Evolutionary conservation across 2,329 filamentous ascomycete species (phyloP).

Genomic region (Biscogniauxia marginata): DNA sequence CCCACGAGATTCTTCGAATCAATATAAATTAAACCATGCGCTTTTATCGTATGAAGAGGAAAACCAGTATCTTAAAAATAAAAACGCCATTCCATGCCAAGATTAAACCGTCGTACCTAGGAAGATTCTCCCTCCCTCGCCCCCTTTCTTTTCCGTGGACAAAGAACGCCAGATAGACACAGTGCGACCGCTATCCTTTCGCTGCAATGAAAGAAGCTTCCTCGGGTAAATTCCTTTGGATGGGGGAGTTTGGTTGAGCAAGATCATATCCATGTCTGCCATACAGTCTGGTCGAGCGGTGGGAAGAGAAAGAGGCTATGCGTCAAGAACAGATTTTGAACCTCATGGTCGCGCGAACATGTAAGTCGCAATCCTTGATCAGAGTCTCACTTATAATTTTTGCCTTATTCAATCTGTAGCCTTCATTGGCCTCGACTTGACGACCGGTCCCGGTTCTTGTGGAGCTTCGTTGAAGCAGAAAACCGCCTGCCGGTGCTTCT

Average conservation of each 20-base stretch:
- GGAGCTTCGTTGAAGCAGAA: conserved; percentile 13
- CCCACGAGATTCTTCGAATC: background rate
- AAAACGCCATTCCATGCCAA: background rate
- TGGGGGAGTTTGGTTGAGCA: no score
- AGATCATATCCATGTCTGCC: no score
- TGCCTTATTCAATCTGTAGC: conserved; percentile 7
- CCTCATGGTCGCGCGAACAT: background rate
- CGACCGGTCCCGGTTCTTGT: conserved; percentile 18
- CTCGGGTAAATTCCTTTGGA: no score
- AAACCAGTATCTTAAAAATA: background rate
- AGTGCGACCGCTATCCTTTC: background rate
- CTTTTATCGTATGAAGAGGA: background rate
- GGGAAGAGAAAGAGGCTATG: background rate
- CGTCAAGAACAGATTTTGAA: no score
- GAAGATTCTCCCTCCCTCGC: background rate
- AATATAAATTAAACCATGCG: background rate
- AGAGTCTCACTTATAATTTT: background rate
- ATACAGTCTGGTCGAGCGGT: no score
- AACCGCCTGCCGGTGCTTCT: conserved; percentile 7
- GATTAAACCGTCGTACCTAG: background rate
- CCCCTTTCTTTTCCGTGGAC: background rate
- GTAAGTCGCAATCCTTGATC: background rate
- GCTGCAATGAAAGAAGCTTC: background rate
- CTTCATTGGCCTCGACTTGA: conserved; percentile 11
- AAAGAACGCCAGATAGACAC: background rate